These are phyloP conservation scores for Eutypa lata DNA, from an alignment of 2,329 filamentous ascomycete species.

Conservation along the genomic window DNA sequence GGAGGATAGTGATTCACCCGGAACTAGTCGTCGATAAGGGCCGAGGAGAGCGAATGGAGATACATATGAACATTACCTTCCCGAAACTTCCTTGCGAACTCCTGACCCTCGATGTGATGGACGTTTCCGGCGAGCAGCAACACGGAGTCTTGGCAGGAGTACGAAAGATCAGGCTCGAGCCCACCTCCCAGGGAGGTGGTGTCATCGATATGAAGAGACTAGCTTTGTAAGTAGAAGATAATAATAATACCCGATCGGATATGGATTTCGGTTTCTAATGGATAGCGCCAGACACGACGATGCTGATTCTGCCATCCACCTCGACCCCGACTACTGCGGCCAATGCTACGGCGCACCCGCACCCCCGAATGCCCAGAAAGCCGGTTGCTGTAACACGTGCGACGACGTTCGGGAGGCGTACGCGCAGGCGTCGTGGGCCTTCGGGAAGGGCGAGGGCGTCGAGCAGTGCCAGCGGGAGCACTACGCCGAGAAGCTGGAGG, in stretches of 20 bases:
- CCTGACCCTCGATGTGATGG: conserved; percentile 96
- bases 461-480: conserved; percentile 96
- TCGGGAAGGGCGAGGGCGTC: conserved; percentile 85
- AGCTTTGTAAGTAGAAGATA: conserved; percentile 52
- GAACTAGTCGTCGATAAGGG: conserved; percentile 97
- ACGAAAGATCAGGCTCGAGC: conserved; percentile 79
- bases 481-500: conserved; percentile 83
- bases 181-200: conserved; percentile 69
- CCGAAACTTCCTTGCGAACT: conserved; percentile 92
- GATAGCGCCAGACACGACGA: conserved; percentile 53
- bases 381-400: conserved; percentile 95
- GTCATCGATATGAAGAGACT: conserved; percentile 70
- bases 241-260: not conserved
- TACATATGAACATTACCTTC: conserved; percentile 96
- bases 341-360: conserved; percentile 83
- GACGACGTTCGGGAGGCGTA: conserved; percentile 97
- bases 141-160: conserved; percentile 91
- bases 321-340: conserved; percentile 91
- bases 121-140: conserved; percentile 95
- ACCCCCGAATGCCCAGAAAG: conserved; percentile 68
- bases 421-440: conserved; percentile 84
- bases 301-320: conserved; percentile 69
- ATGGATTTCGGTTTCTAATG: too few relatives aligned
- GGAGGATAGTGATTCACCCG: conserved; percentile 79
- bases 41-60: conserved; percentile 98